Percentiles rank a stretch among this genome's conserved stretches.
phyloP scores from a whole-genome alignment of 495 filamentous ascomycete species.

The Neurospora sp. region DNA sequence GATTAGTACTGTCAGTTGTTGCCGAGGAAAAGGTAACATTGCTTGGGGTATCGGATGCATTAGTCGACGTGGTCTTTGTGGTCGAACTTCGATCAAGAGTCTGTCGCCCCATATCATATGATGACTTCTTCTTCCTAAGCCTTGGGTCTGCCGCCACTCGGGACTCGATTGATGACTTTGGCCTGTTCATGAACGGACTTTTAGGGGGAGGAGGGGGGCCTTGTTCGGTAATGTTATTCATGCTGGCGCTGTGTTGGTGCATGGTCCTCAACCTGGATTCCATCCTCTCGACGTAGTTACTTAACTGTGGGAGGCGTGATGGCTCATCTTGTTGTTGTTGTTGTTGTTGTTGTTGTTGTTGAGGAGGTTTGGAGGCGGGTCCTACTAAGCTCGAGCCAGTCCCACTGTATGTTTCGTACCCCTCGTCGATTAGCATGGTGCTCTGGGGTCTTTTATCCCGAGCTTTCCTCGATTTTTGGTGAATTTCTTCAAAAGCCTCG shows the following conservation, averaged over 20 bases:
- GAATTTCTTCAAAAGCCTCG: conserved; percentile 66
- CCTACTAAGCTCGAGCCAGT: conserved; percentile 33
- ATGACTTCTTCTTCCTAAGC: conserved; percentile 58
- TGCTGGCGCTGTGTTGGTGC: conserved; percentile 47
- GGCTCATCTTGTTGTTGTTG: conserved; percentile 40
- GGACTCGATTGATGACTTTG: conserved; percentile 41
- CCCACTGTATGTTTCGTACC: conserved; percentile 41
- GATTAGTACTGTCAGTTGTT: conserved; percentile 66
- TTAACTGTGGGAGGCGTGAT: conserved; percentile 48
- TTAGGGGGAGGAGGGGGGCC: conserved; percentile 58
- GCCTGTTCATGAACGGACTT: conserved; percentile 30
- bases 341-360: conserved; percentile 26
- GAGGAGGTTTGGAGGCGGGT: conserved; percentile 26
- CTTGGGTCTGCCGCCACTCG: conserved; percentile 22
- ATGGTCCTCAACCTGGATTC: conserved; percentile 67
- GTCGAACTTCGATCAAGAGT: conserved; percentile 68
- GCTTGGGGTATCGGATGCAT: conserved; percentile 59
- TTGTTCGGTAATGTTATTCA: conserved; percentile 34
- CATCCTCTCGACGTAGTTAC: conserved; percentile 83
- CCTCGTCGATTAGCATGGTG: conserved; percentile 49
- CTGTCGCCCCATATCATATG: conserved; percentile 67
- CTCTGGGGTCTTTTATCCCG: conserved; percentile 50
- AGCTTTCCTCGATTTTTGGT: conserved; percentile 30
- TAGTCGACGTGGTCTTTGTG: conserved; percentile 76
- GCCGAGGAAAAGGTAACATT: conserved; percentile 61